These are phyloP conservation scores for Talaromyces pinophilus DNA, from an alignment of 2,329 filamentous ascomycete genomes.

Conservation along the genomic window DNA sequence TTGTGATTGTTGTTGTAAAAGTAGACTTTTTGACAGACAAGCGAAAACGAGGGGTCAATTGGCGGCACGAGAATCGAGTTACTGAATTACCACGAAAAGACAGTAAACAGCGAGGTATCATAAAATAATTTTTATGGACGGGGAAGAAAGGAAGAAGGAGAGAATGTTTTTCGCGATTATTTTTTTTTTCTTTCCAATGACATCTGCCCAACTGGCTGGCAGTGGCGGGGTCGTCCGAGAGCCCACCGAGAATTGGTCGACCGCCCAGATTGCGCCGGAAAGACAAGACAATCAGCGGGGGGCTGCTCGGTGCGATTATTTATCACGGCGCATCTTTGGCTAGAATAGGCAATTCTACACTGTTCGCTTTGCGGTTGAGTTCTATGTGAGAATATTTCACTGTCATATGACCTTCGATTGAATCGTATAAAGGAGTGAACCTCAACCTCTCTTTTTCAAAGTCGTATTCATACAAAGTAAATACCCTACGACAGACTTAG, in stretches of 20 bases:
- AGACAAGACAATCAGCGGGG: neutral
- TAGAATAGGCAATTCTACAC: neutral
- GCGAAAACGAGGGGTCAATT: constrained; percentile 20
- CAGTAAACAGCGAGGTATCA: constrained; percentile 16
- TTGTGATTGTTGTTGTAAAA: constrained; percentile 46
- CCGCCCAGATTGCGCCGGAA: constrained; percentile 5
- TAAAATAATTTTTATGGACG: constrained; percentile 8
- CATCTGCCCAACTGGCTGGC: constrained; percentile 18
- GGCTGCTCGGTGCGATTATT: constrained; percentile 1
- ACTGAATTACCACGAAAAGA: constrained; percentile 6
- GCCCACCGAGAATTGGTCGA: constrained; percentile 1
- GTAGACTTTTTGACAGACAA: constrained; percentile 5
- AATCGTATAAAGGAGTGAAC: neutral
- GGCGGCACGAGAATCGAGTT: constrained; percentile 13
- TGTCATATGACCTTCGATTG: neutral
- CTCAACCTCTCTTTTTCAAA: neutral
- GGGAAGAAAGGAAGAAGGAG: neutral
- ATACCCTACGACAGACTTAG: neutral
- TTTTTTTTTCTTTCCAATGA: constrained; percentile 20
- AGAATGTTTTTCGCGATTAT: constrained; percentile 3
- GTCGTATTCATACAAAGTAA: neutral
- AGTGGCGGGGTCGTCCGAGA: constrained; percentile 18
- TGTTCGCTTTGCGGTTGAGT: neutral
- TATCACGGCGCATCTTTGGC: neutral
- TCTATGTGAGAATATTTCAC: neutral